Base-by-base conservation (phyloP, 148 eudicot genomes). In the Silene uniflora region DNA sequence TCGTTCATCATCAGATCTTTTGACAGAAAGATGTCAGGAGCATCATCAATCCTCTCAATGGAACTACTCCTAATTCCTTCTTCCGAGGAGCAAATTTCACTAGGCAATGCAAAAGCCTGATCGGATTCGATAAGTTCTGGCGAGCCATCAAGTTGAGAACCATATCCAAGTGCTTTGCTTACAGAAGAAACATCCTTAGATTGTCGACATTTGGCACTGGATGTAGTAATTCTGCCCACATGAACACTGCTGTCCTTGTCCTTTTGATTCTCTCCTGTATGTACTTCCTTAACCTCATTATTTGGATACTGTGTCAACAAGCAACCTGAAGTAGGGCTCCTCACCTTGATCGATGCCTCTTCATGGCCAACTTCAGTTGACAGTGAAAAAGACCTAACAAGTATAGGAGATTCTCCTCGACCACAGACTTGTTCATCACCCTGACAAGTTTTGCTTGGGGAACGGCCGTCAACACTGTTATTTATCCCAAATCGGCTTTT, bases 401-500 rank as follows among this genome's bases (percentile, higher is more conserved):
- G 44, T 35, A 67, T 60, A 66, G n/a, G 17, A 66, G 77, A 44
- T 25, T 44, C 59, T 63, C 3, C 29, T 24, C 32, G 39, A 19
- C 49, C 73, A 67, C 47, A 7, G 47, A 58, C 23, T 25, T 68
- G 67, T 67, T 73, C 64, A 73, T 55, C 77, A 58, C 14, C 61
- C 52, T 22, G 54, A 49, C 46, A 18, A 72, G 21, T 67, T 67
- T 55, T 65, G 56, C 24, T 59, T 14, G 60, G 58, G 69, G 79
- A 77, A 73, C 76, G 78, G 74, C 52, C 69, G 44, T 69, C 72
- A 39, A 63, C 73, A 11, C 44, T 71, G 39, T 74, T 81, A 77
- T 74, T 80, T 77, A 73, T 60, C 42, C 78, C 70, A 44, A 71
- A 76, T 59, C 78, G 61, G 69, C 85, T 84, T 83, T 84, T 87